Conservation (phyloP, 2,329 filamentous ascomycete species). For the Penicillium decumbens region DNA sequence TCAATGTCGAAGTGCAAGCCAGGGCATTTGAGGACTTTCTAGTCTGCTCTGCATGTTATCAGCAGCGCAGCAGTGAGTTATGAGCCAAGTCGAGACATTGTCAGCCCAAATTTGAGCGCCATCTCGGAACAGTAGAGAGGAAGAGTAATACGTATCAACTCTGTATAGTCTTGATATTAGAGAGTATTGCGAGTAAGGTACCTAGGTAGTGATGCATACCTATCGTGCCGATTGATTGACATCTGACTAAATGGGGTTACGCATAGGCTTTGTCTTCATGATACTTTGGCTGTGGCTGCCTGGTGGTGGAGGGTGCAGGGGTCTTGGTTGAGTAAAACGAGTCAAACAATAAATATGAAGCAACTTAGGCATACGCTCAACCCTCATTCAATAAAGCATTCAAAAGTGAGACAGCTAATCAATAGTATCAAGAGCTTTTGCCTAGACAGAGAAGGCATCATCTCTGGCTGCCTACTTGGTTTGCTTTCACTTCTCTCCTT, state of each 20-base stretch:
- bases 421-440: neutral
- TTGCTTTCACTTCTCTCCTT: neutral
- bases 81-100: conserved; percentile 13
- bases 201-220: too few species aligned
- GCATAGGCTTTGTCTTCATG: neutral
- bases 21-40: neutral
- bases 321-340: neutral
- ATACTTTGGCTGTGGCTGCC: neutral
- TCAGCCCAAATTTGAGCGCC: neutral
- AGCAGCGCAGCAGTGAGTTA: conserved; percentile 7
- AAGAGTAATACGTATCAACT: neutral
- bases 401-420: neutral
- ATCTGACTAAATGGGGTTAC: neutral
- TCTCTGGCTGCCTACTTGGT: neutral
- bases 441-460: neutral
- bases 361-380: neutral
- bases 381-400: neutral
- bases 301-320: neutral
- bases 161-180: neutral
- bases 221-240: too few species aligned
- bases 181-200: neutral
- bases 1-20: conserved; percentile 1
- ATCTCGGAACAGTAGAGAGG: neutral
- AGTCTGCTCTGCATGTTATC: conserved; percentile 11
- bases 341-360: neutral